Evolutionary conservation across 176 grass and related monocot genomes (phyloP), one percentile per base, ranked within the genome.

Genomic region (Calamus simplicifolius): DNA sequence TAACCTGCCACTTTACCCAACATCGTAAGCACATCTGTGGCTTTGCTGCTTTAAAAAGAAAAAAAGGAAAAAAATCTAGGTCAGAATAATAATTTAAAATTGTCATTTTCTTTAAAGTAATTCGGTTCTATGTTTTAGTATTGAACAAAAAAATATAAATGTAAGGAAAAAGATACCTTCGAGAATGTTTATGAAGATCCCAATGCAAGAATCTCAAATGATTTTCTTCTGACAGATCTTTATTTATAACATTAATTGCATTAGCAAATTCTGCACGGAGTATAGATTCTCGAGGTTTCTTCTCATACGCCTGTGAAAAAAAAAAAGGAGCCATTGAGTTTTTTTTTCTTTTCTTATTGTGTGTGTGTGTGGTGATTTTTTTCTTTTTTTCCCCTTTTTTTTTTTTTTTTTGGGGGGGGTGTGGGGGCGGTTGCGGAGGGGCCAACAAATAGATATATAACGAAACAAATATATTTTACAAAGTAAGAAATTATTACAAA

Each of bases 181-280:
- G 80, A 71, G 80, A 90, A 62, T 91, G 84, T 67, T 85, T 65
- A 66, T 97, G 77, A 66, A 97, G 86, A 85, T 97, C 92, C 87
- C 87, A 97, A 62, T 97, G 92, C 63, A 97, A 78, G 72, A 85
- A 97, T 66, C 56, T 86, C 23, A 97, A 68, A 65, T 70, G 87
- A 79, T 80, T 74, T 70, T 90, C 77, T 23, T 73, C 75, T 50
- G 71, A 48, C 52, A 85, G 60, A 55, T 25, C 69, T 65, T 80
- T 72, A 52, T 97, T 97, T 80, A 97, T 68, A 51, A 65, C 53
- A 63, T 74, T 66, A 65, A 97, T 88, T 18, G 84, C 83, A 69
- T 69, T 85, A 64, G 81, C 81, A 77, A 91, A 97, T 81, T 88
- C 87, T 29, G 35, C 67, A 35, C 81, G 75, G 57, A 97, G 92